Percentiles rank a stretch among this genome's conserved stretches.
Evolutionary conservation across 495 filamentous ascomycete genomes (phyloP).

Genomic region (Xylaria castorea): DNA sequence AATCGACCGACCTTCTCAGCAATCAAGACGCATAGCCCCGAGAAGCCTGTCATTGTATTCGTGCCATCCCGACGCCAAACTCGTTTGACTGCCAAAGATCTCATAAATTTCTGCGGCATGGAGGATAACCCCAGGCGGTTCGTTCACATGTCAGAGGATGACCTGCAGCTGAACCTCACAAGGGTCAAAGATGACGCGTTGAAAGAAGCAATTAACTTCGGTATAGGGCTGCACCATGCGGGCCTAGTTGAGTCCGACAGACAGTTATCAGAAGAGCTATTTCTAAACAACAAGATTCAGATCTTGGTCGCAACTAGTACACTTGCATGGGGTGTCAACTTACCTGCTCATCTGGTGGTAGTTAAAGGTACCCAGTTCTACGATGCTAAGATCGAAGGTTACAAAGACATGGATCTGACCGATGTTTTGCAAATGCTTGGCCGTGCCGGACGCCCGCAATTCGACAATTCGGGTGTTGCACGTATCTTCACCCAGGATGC

Average conservation of each 20-base stretch:
- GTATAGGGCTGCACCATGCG: slow-evolving; percentile 96
- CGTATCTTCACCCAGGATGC: slow-evolving; percentile 96
- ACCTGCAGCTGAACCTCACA: slow-evolving; percentile 80
- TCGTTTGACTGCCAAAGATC: slow-evolving; percentile 88
- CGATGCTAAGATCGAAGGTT: slow-evolving; percentile 96
- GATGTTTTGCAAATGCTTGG: slow-evolving; percentile 99
- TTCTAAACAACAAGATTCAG: slow-evolving; percentile 97
- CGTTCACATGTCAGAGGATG: slow-evolving; percentile 91
- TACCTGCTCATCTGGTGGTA: slow-evolving; percentile 95
- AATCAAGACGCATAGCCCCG: slow-evolving; percentile 92
- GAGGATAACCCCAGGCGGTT: slow-evolving; percentile 96
- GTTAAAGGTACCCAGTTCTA: slow-evolving; percentile 99
- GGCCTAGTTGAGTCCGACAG: slow-evolving; percentile 95
- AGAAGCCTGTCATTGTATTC: slow-evolving; percentile 98
- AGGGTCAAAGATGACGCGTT: slow-evolving; percentile 92
- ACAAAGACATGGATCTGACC: slow-evolving; percentile 98
- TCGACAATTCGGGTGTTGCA: slow-evolving; percentile 93
- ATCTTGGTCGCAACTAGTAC: slow-evolving; percentile 97
- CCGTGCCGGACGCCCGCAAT: slow-evolving; percentile 93
- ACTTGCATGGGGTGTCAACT: slow-evolving; percentile 97
- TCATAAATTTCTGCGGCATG: slow-evolving; percentile 98
- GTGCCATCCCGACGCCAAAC: slow-evolving; percentile 96
- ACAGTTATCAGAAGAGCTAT: slow-evolving; percentile 89
- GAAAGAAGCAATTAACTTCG: slow-evolving; percentile 90
- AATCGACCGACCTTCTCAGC: slow-evolving; percentile 96